phyloP scores from a whole-genome alignment of 805 yeast species.

The Nakazawaea ambrosiae region DNA sequence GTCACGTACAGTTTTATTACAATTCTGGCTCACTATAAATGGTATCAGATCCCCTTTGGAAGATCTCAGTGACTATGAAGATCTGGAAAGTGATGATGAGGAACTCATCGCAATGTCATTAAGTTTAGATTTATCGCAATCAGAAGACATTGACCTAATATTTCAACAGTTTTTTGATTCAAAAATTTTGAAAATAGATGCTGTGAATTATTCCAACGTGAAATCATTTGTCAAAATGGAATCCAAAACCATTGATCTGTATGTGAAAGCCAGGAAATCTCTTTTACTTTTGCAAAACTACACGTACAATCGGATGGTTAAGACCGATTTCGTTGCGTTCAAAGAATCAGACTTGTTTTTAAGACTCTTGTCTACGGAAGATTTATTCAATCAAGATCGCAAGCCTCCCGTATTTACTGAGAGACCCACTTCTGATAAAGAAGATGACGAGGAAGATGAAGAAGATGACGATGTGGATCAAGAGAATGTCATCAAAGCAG shows the following conservation, averaged over 20 bases:
- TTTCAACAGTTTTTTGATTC: slow-evolving; percentile 34
- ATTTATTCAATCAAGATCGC: slow-evolving; percentile 19
- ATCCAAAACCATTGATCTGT: slow-evolving; percentile 24
- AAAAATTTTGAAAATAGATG: slow-evolving; percentile 22
- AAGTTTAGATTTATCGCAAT: slow-evolving; percentile 33
- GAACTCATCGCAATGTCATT: slow-evolving; percentile 23
- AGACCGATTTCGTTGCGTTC: slow-evolving; percentile 50
- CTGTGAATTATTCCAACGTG: slow-evolving; percentile 26
- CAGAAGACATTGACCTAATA: slow-evolving; percentile 47
- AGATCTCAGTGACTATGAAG: slow-evolving; percentile 25
- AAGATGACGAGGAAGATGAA: neutral
- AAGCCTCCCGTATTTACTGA: slow-evolving; percentile 24
- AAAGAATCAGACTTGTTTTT: slow-evolving; percentile 50
- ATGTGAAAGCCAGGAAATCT: slow-evolving; percentile 48
- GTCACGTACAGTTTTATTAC: slow-evolving; percentile 37
- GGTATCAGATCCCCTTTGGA: slow-evolving; percentile 68
- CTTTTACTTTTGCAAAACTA: slow-evolving; percentile 54
- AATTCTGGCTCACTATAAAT: slow-evolving; percentile 64
- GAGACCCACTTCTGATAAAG: slow-evolving; percentile 21
- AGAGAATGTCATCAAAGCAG: slow-evolving; percentile 47
- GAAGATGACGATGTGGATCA: slow-evolving; percentile 17
- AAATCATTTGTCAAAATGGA: slow-evolving; percentile 25
- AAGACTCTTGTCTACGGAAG: slow-evolving; percentile 40
- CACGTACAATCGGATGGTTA: slow-evolving; percentile 42
- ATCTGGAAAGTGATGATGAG: slow-evolving; percentile 22